Evolutionary conservation across 805 yeast species (phyloP), one percentile per base, ranked within the genome.

Genomic region (Blastobotrys americana): DNA sequence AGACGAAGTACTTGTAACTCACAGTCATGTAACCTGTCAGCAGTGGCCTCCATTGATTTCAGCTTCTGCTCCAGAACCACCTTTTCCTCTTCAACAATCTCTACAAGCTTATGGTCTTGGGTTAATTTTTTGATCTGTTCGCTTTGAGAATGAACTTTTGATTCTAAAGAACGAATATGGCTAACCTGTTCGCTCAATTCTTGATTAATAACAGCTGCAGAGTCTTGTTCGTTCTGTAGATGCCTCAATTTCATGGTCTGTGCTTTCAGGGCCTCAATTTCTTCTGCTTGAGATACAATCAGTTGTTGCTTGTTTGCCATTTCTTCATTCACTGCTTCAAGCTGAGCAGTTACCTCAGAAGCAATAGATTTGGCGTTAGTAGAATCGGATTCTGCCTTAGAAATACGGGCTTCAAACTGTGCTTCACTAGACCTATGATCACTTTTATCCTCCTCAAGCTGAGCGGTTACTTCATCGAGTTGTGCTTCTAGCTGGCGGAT

Each of bases 1-100:
- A 79, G 58, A 21, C 69, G 66, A 4, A 75, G 58, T 40, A 75
- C 66, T 54, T 77, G 76, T 22, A 78, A 56, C 51, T 77, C 77
- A 20, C 77, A 55, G 3, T 71, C 71, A 31, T 74, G 70, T 15
- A 67, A 66, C 37, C 70, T 68, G 35, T 68, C 69, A 47, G 77
- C 73, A 3, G 74, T 52, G 1, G 56, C 59, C 22, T 73, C 74
- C 37, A 73, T 56, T 6, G 55, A 51, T 2, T 54, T 45, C 16
- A 78, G 37, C 47, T 71, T 71, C 16, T 65, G 60, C 18, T 60
- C 56, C 27, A 80, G 57, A 0, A 71, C 53, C 0, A 56, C 49
- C 44, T 76, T 78, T 48, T 81, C 82, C 49, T 76, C 81, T 51
- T 72, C 75, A 27, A 81, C 61, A 6, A 81, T 55, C 52, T 77